Evolutionary conservation across 371 early-diverging fungal genomes (phyloP).

Genomic region (Mortierella polycephala): DNA sequence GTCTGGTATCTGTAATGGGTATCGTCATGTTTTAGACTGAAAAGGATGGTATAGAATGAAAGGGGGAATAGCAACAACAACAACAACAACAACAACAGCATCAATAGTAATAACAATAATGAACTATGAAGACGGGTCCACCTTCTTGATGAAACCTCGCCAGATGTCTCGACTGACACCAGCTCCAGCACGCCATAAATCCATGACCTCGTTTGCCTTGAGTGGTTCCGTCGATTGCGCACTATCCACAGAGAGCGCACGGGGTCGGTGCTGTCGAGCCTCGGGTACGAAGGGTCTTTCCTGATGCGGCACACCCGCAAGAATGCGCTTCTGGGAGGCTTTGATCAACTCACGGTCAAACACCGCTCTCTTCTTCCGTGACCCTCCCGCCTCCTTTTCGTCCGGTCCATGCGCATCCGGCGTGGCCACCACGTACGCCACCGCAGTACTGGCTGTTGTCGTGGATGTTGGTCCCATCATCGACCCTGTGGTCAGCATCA

Average conservation of each 20-base stretch:
- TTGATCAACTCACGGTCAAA: slow-evolving; percentile 45
- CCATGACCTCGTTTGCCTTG: slow-evolving; percentile 38
- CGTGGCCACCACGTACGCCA: slow-evolving; percentile 47
- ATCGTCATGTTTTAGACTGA: not conserved
- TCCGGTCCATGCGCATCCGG: slow-evolving; percentile 17
- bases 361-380: slow-evolving; percentile 24
- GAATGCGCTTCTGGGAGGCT: slow-evolving; percentile 50
- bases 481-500: not conserved
- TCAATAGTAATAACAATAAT: not conserved
- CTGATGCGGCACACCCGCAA: slow-evolving; percentile 26
- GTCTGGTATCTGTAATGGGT: too few relatives aligned
- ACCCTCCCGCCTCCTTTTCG: slow-evolving; percentile 7
- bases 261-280: slow-evolving; percentile 20
- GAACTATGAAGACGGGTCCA: slow-evolving; percentile 12
- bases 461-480: slow-evolving; percentile 1
- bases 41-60: not conserved
- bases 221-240: slow-evolving; percentile 36
- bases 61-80: not conserved
- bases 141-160: slow-evolving; percentile 49
- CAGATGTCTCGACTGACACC: slow-evolving; percentile 52
- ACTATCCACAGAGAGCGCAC: slow-evolving; percentile 50
- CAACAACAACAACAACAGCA: not conserved
- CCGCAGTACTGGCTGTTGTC: slow-evolving; percentile 29
- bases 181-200: slow-evolving; percentile 48
- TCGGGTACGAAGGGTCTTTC: slow-evolving; percentile 26